These are phyloP conservation scores for Russula vinacea DNA, from an alignment of 768 basidiomycete genomes.

Conservation along the genomic window DNA sequence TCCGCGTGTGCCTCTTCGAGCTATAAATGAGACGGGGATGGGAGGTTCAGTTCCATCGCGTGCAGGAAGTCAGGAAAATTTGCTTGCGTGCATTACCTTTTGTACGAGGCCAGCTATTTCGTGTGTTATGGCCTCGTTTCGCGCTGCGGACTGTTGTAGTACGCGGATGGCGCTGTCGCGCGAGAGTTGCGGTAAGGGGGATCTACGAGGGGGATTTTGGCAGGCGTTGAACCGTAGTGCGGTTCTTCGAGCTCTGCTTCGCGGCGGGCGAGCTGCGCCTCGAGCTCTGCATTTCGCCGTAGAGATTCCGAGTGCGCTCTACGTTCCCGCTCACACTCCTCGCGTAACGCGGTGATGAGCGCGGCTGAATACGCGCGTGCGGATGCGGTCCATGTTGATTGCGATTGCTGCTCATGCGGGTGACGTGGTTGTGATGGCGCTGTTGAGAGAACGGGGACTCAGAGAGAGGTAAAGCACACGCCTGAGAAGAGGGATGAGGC, in stretches of 20 bases:
- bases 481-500: background rate
- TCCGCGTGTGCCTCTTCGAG: constrained; percentile 22
- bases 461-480: background rate
- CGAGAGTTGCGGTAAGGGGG: constrained; percentile 21
- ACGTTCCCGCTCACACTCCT: constrained; percentile 46
- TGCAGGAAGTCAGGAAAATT: background rate
- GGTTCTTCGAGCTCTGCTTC: constrained; percentile 51
- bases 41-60: background rate
- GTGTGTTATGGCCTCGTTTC: constrained; percentile 22
- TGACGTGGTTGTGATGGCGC: constrained; percentile 15
- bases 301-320: constrained; percentile 41
- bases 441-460: background rate
- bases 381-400: constrained; percentile 31
- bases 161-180: constrained; percentile 29
- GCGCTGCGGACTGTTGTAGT: constrained; percentile 23
- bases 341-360: constrained; percentile 44
- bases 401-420: constrained; percentile 17
- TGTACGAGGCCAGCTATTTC: constrained; percentile 22
- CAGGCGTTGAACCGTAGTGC: background rate
- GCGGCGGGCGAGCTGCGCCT: constrained; percentile 54
- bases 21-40: background rate
- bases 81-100: constrained; percentile 15
- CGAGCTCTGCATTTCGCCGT: constrained; percentile 43
- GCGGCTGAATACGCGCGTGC: constrained; percentile 44
- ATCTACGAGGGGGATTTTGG: background rate